phyloP scores from a whole-genome alignment of 306 rosid species.

The Quercus aquifolioides region DNA sequence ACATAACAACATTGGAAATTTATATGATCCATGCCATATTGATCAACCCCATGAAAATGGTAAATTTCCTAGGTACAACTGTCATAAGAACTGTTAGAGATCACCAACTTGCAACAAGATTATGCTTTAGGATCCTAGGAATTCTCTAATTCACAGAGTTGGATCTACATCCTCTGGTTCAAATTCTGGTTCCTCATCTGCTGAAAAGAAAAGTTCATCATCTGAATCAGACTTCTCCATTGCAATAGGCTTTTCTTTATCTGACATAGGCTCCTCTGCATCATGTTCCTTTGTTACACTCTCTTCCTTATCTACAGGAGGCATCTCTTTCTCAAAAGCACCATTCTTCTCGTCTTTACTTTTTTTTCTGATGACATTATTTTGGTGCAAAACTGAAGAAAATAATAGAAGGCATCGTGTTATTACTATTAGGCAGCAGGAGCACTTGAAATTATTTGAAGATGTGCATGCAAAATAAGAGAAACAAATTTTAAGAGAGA shows the following conservation, averaged over 20 bases:
- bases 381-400: conserved; percentile 7
- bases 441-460: too few species aligned
- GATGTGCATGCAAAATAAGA: neutral
- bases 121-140: neutral
- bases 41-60: neutral
- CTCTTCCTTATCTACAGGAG: neutral
- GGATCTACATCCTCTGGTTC: neutral
- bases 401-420: neutral
- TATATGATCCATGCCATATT: neutral
- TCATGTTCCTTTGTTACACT: neutral
- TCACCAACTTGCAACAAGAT: neutral
- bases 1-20: neutral
- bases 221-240: neutral
- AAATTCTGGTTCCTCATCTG: neutral
- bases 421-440: too few species aligned
- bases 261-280: neutral
- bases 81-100: neutral
- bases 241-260: neutral
- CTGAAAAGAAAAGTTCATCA: conserved; percentile 4
- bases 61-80: neutral
- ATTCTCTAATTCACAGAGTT: too few species aligned
- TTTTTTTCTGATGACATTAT: neutral
- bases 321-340: neutral
- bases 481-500: neutral
- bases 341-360: neutral